phyloP scores from a whole-genome alignment of 352 stramenopile genomes.

The Plasmopara muralis region DNA sequence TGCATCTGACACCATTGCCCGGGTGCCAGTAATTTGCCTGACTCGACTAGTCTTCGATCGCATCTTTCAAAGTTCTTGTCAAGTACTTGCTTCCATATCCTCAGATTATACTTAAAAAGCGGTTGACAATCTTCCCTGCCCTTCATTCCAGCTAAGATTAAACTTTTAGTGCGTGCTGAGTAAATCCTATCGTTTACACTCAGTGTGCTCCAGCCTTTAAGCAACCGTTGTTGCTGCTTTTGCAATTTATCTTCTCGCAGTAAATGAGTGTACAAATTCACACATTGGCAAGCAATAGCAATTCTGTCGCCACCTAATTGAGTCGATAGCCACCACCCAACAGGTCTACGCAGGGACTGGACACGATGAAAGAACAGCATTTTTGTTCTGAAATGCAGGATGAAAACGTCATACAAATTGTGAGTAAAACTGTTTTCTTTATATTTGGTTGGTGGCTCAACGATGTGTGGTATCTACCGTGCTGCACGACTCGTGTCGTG shows the following conservation, averaged over 20 bases:
- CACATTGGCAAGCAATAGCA: constrained; percentile 24
- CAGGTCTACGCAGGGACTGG: constrained; percentile 1
- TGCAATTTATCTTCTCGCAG: constrained; percentile 25
- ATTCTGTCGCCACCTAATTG: constrained; percentile 1
- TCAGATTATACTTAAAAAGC: constrained; percentile 79
- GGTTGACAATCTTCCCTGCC: constrained; percentile 6
- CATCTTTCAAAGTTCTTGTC: constrained; percentile 60
- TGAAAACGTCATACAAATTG: no score
- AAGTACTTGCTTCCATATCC: constrained; percentile 83
- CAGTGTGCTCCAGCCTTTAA: constrained; percentile 37
- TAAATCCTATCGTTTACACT: constrained; percentile 72
- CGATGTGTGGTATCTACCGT: constrained; percentile 8
- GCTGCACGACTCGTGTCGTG: constrained; percentile 6
- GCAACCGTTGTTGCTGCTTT: constrained; percentile 22
- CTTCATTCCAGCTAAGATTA: no score
- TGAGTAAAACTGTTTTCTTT: no score
- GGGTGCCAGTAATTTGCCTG: background rate
- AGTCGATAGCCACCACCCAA: constrained; percentile 8
- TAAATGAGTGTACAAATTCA: constrained; percentile 50
- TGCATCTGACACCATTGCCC: constrained; percentile 39
- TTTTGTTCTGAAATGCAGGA: background rate
- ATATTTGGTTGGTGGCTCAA: constrained; percentile 8
- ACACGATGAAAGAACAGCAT: background rate
- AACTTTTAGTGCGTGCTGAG: constrained; percentile 4
- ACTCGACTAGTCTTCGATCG: constrained; percentile 1